Base-by-base conservation (phyloP, 176 grass and related monocot species). In the Oryza nivara region DNA sequence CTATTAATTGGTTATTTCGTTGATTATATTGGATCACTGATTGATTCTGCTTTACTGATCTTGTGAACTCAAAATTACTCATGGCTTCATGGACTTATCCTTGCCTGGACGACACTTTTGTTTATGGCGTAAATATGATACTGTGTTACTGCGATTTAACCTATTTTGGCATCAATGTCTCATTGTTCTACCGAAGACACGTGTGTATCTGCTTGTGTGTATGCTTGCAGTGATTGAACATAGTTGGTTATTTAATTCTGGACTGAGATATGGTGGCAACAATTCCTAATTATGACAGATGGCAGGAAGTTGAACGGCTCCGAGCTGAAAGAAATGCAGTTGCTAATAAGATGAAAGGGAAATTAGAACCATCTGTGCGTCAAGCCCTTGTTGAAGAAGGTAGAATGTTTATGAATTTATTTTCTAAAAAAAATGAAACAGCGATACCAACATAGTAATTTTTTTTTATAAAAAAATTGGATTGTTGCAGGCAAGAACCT, bases 271-370 rank as follows among this genome's bases (percentile, higher is more conserved):
- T 40, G 67, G 61, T 80, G 65, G 71, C 88, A 89, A 91, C 78
- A 89, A 90, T 95, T 90, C 87, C 89, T 98, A 93, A 98, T 98
- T 88, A 80, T 85, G 65, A 85, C 87, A 94, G 91, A 98, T 95
- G 89, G 46, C 96, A 98, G 96, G 96, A 98, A 74, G 96, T 98
- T 61, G 96, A 98, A 90, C 68, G 80, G 25, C 93, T 98, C 52
- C 87, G 93, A 80, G 93, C 91, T 89, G 93, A 98, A 85, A 91
- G 96, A 87, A 98, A 98, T 89, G 73, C 83, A 7, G 89, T 98
- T 81, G 91, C 96, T 78, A 95, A 91, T 45, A 98, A 95, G 83
- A 98, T 98, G 93, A 98, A 95, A 93, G 89, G 89, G 60, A 98
- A 98, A 86, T 77, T 95, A 26, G 96, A 95, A 26, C 85, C 88